Evolutionary conservation across 208 protist species (phyloP).

Genomic region (Trypanosoma theileri): DNA sequence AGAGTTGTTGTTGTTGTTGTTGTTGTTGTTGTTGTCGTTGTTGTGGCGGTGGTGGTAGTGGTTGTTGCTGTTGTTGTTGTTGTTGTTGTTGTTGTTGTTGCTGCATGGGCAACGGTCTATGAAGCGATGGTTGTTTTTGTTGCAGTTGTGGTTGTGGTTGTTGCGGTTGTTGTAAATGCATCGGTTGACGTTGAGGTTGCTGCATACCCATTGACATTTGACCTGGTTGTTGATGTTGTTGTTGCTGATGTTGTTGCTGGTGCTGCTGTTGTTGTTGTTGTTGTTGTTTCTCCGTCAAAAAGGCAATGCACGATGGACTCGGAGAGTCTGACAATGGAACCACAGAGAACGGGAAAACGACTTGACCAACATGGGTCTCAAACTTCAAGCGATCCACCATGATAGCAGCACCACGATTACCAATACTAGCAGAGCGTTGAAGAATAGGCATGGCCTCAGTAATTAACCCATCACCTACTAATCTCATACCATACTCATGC

Average conservation of each 20-base stretch:
- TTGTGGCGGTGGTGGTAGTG: too few relatives aligned
- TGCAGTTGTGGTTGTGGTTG: conserved; percentile 10
- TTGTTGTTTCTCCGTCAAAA: conserved; percentile 35
- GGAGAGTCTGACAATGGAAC: conserved; percentile 52
- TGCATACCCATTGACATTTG: conserved; percentile 3
- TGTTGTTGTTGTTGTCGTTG: conserved; percentile 6
- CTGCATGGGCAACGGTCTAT: not conserved
- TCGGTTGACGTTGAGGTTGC: conserved; percentile 22
- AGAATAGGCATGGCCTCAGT: conserved; percentile 51
- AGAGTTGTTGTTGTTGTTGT: too few relatives aligned
- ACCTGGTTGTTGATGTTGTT: conserved; percentile 20
- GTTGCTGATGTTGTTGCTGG: conserved; percentile 21
- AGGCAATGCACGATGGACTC: conserved; percentile 43
- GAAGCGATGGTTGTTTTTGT: not conserved
- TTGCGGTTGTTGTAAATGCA: conserved; percentile 15
- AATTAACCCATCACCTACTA: conserved; percentile 47
- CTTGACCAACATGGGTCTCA: conserved; percentile 24
- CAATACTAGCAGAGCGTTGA: conserved; percentile 58
- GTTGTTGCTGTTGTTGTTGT: conserved; percentile 20
- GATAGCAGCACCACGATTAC: conserved; percentile 46
- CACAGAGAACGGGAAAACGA: conserved; percentile 40
- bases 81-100: not conserved
- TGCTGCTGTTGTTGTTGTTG: conserved; percentile 38
- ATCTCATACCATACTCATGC: conserved; percentile 45
- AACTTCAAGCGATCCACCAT: conserved; percentile 70